phyloP scores from a whole-genome alignment of 257 asterid genomes.

The Parsonsia alboflavescens region DNA sequence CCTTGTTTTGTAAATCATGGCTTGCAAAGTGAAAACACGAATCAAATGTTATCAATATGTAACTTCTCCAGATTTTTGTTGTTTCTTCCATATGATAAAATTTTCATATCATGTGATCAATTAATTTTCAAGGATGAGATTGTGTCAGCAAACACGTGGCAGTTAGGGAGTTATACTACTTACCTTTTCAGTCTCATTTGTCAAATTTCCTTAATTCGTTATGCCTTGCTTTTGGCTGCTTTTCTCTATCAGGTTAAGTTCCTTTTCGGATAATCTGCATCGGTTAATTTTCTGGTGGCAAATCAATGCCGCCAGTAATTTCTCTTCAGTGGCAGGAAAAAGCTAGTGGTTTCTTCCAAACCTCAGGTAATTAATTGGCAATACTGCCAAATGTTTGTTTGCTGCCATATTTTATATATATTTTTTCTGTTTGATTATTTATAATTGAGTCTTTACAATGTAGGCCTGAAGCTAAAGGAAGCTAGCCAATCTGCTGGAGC shows the following conservation, averaged over 20 bases:
- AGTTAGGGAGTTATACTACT: not conserved
- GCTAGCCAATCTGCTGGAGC: slow-evolving; percentile 80
- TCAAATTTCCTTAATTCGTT: not conserved
- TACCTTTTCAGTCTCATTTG: not conserved
- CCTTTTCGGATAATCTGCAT: not conserved
- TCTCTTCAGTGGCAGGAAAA: slow-evolving; percentile 92
- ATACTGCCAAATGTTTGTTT: not conserved
- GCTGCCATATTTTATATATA: not conserved
- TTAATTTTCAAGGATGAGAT: not conserved
- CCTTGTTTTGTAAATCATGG: not conserved
- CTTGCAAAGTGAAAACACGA: not conserved
- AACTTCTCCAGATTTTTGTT: not conserved
- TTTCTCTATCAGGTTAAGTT: slow-evolving; percentile 7
- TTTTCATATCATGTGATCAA: not conserved
- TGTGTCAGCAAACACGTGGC: not conserved
- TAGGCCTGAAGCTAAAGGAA: slow-evolving; percentile 81
- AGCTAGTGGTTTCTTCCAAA: slow-evolving; percentile 71
- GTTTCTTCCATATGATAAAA: not conserved
- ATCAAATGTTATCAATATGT: not conserved
- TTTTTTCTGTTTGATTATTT: slow-evolving; percentile 6
- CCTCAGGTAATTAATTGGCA: slow-evolving; percentile 54
- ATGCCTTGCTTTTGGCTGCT: not conserved
- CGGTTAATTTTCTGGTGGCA: slow-evolving; percentile 22
- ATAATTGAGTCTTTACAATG: slow-evolving; percentile 9
- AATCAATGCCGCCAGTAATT: slow-evolving; percentile 57